phyloP scores from a whole-genome alignment of 345 rosid genomes.

The Citrus trifoliata region DNA sequence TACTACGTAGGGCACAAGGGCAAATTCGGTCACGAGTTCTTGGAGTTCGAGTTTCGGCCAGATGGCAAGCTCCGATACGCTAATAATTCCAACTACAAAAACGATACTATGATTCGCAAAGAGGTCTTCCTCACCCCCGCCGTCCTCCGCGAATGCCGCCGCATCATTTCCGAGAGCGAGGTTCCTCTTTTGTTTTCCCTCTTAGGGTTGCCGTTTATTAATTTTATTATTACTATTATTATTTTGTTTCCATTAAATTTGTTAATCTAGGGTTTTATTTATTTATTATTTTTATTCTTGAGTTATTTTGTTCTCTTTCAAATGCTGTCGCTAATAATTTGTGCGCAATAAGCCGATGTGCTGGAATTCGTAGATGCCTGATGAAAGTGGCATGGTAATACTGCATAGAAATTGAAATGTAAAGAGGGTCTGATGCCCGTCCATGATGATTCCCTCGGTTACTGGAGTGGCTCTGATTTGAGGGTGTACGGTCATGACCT shows the following conservation, averaged over 20 bases:
- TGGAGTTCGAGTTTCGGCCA: slow-evolving; percentile 96
- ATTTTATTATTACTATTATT: too few relatives aligned
- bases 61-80: slow-evolving; percentile 99
- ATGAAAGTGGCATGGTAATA: not conserved
- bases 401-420: not conserved
- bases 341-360: not conserved
- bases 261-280: slow-evolving; percentile 11
- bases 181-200: slow-evolving; percentile 21
- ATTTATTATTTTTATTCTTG: not conserved
- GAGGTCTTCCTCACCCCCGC: slow-evolving; percentile 96
- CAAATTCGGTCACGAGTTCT: slow-evolving; percentile 95
- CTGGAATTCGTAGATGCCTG: not conserved
- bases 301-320: too few relatives aligned
- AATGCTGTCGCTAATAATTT: not conserved
- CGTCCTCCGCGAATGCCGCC: slow-evolving; percentile 90
- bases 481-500: not conserved
- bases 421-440: not conserved
- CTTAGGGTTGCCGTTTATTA: too few relatives aligned
- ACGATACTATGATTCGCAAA: slow-evolving; percentile 98
- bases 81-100: slow-evolving; percentile 97
- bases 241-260: not conserved
- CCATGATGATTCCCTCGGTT: not conserved
- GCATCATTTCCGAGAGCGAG: slow-evolving; percentile 97
- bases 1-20: slow-evolving; percentile 99
- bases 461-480: not conserved